Conservation (phyloP, 2,329 filamentous ascomycete genomes). For the Scolecobasidium constrictum region DNA sequence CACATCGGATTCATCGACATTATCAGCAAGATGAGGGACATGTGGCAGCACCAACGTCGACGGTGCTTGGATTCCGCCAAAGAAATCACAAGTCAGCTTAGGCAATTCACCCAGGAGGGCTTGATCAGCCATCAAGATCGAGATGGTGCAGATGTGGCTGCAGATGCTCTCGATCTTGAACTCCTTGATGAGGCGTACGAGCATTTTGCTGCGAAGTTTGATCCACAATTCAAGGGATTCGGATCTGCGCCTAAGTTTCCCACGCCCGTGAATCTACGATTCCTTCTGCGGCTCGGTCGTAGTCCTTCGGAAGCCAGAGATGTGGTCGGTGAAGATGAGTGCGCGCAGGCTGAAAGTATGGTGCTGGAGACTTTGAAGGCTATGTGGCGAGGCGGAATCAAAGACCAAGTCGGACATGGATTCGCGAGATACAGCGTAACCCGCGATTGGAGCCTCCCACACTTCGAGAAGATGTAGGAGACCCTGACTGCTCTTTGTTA, state of each 20-base stretch:
- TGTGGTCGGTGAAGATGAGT: conserved; percentile 77
- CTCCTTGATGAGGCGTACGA: conserved; percentile 81
- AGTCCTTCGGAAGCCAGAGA: conserved; percentile 66
- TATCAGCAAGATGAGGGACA: conserved; percentile 59
- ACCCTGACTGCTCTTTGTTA: neutral
- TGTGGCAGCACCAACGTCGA: conserved; percentile 77
- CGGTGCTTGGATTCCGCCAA: conserved; percentile 73
- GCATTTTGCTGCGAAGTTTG: conserved; percentile 72
- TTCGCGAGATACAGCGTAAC: conserved; percentile 85
- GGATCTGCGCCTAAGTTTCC: conserved; percentile 70
- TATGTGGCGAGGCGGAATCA: conserved; percentile 62
- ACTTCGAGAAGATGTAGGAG: conserved; percentile 87
- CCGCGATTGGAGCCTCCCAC: conserved; percentile 82
- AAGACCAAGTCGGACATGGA: conserved; percentile 67
- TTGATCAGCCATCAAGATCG: conserved; percentile 38
- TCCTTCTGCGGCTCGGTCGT: conserved; percentile 63
- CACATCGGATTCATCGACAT: conserved; percentile 76
- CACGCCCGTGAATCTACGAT: conserved; percentile 73
- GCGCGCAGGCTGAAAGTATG: conserved; percentile 63
- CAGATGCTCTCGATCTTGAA: conserved; percentile 73
- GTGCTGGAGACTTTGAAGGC: conserved; percentile 68
- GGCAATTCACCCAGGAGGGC: conserved; percentile 82
- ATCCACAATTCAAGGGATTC: conserved; percentile 71
- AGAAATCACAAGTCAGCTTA: conserved; percentile 69
- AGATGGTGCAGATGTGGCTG: conserved; percentile 27